Evolutionary conservation across 306 rosid species (phyloP).

Genomic region (Gillenia trifoliata): DNA sequence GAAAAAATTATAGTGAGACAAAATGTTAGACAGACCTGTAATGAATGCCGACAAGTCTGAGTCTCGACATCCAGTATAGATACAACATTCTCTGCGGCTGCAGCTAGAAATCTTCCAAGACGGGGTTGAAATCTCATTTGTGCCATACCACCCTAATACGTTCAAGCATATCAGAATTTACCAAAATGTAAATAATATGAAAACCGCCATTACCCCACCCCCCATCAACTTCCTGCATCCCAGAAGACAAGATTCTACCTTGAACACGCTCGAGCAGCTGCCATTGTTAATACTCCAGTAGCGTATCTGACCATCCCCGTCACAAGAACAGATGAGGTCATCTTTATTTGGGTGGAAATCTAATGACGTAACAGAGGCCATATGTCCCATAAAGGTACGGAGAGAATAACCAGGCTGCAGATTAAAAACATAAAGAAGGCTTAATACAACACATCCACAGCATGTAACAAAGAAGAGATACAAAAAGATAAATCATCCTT

Average conservation of each 20-base stretch:
- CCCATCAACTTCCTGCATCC: constrained; percentile 3
- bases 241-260: constrained; percentile 42
- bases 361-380: constrained; percentile 70
- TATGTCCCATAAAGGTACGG: constrained; percentile 85
- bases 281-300: constrained; percentile 94
- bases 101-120: constrained; percentile 78
- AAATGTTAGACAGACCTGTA: constrained; percentile 49
- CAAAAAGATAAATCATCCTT: not conserved
- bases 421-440: not conserved
- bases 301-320: constrained; percentile 87
- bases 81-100: constrained; percentile 83
- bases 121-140: constrained; percentile 95
- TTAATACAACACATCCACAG: not conserved
- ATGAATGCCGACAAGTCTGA: constrained; percentile 59
- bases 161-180: constrained; percentile 11
- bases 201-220: not conserved
- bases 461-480: not conserved
- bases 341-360: constrained; percentile 96
- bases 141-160: constrained; percentile 73
- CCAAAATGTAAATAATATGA: constrained; percentile 2
- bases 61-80: constrained; percentile 93
- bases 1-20: not conserved
- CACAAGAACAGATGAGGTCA: constrained; percentile 91
- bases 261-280: constrained; percentile 59
- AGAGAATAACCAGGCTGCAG: constrained; percentile 88